Base-by-base conservation (phyloP, 306 rosid species). In the Comarum palustre region DNA sequence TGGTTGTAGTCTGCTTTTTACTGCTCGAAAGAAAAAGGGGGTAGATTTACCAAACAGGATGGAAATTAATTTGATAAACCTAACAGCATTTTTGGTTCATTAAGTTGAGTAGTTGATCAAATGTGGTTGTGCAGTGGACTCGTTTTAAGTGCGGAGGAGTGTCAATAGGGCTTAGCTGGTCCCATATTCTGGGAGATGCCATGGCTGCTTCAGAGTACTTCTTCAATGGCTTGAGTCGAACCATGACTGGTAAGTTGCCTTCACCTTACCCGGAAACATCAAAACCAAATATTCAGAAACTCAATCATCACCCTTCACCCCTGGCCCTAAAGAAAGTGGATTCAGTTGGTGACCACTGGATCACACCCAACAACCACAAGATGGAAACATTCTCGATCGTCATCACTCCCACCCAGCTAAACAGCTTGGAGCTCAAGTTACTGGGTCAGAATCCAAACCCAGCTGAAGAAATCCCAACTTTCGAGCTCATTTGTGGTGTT, bases 291-390 rank as follows among this genome's bases (percentile, higher is more conserved):
- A 32, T 17, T 2, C 32, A 20, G 22, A 52, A 59, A 8, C 52
- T 24, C 5, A 29, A n/a, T n/a, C n/a, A 58, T 67, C 46, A 1
- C 66, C 72, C 68, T 24, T 3, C 73, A 9, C 38, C 75, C 7
- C 92, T 65, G 29, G 81, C 92, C 8, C 60, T 61, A 0, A 87
- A 84, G 59, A 85, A 58, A 73, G 83, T 85, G 17, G 80, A 87
- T 75, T 80, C 94, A 8, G 92, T 91, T 34, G 96, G 97, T 8
- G 98, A 93, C 83, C 90, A 84, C 61, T 93, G 98, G 97, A 78
- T 87, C 24, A 73, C 76, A 25, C 52, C 89, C 72, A 86, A 81
- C 68, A 80, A 75, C 77, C 72, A 58, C 61, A 85, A 91, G 76
- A 93, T 91, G 97, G 92, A 77, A 60, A 80, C 90, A 15, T 76